These are phyloP conservation scores for Takakia lepidozioides DNA, from an alignment of 225 moss, liverwort and hornwort species.

Conservation along the genomic window DNA sequence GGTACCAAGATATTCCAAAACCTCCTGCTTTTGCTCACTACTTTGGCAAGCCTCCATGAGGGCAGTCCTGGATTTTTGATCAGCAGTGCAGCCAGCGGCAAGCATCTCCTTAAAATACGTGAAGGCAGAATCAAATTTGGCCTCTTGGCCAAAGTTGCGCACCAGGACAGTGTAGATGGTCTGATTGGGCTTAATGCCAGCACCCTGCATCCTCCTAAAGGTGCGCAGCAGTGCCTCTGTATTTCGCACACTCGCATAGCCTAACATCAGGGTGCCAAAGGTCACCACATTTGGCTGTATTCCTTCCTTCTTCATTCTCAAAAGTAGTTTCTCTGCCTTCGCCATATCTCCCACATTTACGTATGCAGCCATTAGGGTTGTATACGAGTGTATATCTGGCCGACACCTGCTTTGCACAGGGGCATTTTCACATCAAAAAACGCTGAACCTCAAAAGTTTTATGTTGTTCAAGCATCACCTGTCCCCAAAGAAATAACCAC, in stretches of 20 bases:
- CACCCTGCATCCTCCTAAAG: conserved; percentile 45
- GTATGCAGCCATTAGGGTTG: conserved; percentile 72
- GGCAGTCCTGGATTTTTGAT: conserved; percentile 57
- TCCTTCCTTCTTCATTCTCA: conserved; percentile 69
- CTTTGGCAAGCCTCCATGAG: conserved; percentile 58
- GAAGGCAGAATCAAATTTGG: conserved; percentile 54
- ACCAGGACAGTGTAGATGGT: conserved; percentile 75
- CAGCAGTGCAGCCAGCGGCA: conserved; percentile 42
- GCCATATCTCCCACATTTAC: conserved; percentile 57
- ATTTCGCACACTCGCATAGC: conserved; percentile 54
- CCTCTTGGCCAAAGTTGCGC: conserved; percentile 56
- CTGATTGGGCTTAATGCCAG: conserved; percentile 58
- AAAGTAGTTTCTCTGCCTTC: conserved; percentile 69
- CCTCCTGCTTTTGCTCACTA: conserved; percentile 59
- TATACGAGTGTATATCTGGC: conserved; percentile 61
- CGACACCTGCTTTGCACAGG: too few relatives aligned
- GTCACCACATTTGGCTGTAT: conserved; percentile 63
- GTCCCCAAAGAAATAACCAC: too few relatives aligned
- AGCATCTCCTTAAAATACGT: conserved; percentile 70
- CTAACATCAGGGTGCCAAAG: conserved; percentile 65
- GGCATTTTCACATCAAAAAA: too few relatives aligned
- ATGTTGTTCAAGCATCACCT: too few relatives aligned
- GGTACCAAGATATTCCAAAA: conserved; percentile 28
- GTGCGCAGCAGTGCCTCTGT: conserved; percentile 40
- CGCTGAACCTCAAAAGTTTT: too few relatives aligned